These are phyloP conservation scores for Yamadazyma pseudoaaseri DNA, from an alignment of 1,139 yeast species.

Conservation along the genomic window DNA sequence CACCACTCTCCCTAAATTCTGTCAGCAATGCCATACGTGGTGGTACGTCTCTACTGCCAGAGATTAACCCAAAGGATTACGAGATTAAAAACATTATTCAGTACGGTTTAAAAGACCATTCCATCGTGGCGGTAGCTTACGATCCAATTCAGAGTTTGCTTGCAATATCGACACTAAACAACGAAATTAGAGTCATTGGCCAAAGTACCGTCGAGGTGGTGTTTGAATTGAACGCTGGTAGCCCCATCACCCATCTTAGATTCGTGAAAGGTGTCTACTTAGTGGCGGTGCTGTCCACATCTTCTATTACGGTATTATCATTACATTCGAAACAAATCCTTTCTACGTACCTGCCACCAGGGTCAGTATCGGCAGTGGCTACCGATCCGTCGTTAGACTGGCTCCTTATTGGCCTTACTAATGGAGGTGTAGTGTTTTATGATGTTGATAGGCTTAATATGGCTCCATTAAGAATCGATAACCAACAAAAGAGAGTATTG, in stretches of 20 bases:
- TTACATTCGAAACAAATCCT: constrained; percentile 61
- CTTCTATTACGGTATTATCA: constrained; percentile 64
- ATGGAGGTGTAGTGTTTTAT: constrained; percentile 72
- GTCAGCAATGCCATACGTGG: constrained; percentile 56
- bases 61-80: constrained; percentile 36
- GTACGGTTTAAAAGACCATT: constrained; percentile 36
- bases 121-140: constrained; percentile 64
- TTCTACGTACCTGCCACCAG: constrained; percentile 56
- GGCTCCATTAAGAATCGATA: constrained; percentile 68
- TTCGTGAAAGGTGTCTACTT: constrained; percentile 82
- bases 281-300: constrained; percentile 57
- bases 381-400: constrained; percentile 89
- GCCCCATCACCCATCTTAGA: constrained; percentile 53
- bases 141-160: constrained; percentile 88
- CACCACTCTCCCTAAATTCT: constrained; percentile 46
- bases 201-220: constrained; percentile 78
- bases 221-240: constrained; percentile 50
- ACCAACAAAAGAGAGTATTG: constrained; percentile 61
- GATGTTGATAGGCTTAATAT: constrained; percentile 77
- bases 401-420: constrained; percentile 75
- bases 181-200: constrained; percentile 78
- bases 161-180: constrained; percentile 73
- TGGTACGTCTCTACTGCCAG: constrained; percentile 40
- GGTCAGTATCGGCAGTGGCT: constrained; percentile 64
- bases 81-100: constrained; percentile 35